These are phyloP conservation scores for Arabidopsis hybrid DNA, from an alignment of 441 rosid species.

Conservation along the genomic window DNA sequence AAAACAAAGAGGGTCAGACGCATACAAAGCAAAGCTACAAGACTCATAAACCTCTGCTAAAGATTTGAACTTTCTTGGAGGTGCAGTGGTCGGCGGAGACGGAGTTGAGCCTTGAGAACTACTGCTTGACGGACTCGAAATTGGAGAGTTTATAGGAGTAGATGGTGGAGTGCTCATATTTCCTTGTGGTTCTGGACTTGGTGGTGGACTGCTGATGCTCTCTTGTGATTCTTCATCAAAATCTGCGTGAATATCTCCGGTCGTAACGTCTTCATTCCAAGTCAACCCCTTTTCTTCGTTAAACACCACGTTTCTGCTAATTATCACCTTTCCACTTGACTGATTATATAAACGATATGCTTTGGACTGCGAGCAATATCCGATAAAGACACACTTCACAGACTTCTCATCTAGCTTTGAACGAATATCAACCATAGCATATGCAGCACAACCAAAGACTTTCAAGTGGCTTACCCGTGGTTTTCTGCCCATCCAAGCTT, in stretches of 20 bases:
- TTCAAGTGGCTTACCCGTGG: background rate
- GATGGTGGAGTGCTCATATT: background rate
- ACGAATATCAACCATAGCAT: background rate
- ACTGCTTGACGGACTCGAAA: background rate
- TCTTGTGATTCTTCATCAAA: background rate
- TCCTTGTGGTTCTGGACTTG: background rate
- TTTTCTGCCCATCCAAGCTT: background rate
- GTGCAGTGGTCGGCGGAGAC: background rate
- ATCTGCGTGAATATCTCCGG: background rate
- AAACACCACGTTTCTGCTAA: background rate
- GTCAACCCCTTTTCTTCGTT: background rate
- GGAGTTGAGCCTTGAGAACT: background rate
- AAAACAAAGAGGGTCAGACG: background rate
- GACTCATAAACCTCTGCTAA: conserved; percentile 2
- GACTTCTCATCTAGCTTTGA: background rate
- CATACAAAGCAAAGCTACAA: background rate
- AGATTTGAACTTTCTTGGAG: no score
- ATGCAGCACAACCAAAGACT: background rate
- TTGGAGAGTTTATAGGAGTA: background rate
- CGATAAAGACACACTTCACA: background rate
- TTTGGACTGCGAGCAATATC: background rate
- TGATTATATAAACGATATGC: background rate
- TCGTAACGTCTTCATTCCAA: background rate
- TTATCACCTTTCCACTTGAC: background rate
- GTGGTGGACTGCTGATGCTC: background rate